phyloP scores from a whole-genome alignment of 2,329 filamentous ascomycete genomes.

The Trichoderma gracile region DNA sequence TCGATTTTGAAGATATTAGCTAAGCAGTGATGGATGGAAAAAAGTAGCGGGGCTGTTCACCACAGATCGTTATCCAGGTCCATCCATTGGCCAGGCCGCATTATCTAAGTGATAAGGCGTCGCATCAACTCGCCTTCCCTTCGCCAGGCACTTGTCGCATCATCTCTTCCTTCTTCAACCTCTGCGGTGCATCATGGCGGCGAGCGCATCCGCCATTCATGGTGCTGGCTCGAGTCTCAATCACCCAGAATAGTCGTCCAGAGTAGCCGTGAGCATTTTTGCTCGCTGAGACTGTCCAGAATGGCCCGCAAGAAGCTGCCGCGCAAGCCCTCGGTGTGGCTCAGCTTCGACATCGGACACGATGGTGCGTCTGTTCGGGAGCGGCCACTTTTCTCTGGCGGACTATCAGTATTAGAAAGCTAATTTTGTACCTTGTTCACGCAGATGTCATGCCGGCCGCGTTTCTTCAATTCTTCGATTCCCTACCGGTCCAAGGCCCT shows the following conservation, averaged over 20 bases:
- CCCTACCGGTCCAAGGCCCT: not conserved
- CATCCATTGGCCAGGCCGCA: not conserved
- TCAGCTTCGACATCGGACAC: slow-evolving; percentile 8
- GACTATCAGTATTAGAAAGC: not conserved
- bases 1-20: slow-evolving; percentile 31
- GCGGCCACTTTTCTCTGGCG: no score
- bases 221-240: not conserved
- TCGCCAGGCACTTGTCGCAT: slow-evolving; percentile 6
- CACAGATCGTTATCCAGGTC: not conserved
- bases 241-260: not conserved
- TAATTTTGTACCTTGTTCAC: not conserved
- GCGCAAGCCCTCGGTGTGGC: not conserved
- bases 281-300: not conserved
- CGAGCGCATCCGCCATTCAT: not conserved
- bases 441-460: slow-evolving; percentile 1
- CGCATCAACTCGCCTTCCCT: not conserved
- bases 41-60: not conserved
- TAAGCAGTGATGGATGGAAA: slow-evolving; percentile 37
- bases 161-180: not conserved
- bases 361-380: slow-evolving; percentile 12
- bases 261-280: not conserved
- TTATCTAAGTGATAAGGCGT: slow-evolving; percentile 14
- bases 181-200: slow-evolving; percentile 3
- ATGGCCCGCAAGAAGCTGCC: slow-evolving; percentile 15
- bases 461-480: slow-evolving; percentile 7